These are phyloP conservation scores for Emericellopsis atlantica DNA, from an alignment of 2,329 filamentous ascomycete species.

Conservation along the genomic window DNA sequence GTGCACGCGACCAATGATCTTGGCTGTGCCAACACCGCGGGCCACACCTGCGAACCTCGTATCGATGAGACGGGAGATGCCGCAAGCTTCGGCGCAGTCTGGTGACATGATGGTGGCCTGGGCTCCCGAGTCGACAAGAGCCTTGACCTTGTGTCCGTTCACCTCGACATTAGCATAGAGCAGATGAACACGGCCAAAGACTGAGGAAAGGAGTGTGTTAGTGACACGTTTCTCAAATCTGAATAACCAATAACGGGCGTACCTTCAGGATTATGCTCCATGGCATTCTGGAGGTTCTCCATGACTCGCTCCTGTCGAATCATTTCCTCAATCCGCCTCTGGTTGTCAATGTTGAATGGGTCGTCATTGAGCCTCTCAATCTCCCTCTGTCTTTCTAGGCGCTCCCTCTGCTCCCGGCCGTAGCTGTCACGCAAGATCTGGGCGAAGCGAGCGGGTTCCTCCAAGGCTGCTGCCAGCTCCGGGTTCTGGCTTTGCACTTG, in stretches of 20 bases:
- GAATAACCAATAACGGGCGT: background rate
- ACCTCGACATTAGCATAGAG: slow-evolving; percentile 94
- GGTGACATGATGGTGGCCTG: slow-evolving; percentile 99
- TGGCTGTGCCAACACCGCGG: slow-evolving; percentile 85
- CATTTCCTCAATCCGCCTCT: slow-evolving; percentile 89
- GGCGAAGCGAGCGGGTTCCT: slow-evolving; percentile 66
- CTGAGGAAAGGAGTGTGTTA: slow-evolving; percentile 28
- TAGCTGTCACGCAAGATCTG: slow-evolving; percentile 57
- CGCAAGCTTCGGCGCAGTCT: slow-evolving; percentile 76
- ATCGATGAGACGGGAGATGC: slow-evolving; percentile 94
- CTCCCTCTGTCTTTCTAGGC: slow-evolving; percentile 67
- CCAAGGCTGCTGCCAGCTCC: slow-evolving; percentile 61
- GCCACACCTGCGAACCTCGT: slow-evolving; percentile 85
- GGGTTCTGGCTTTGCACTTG: slow-evolving; percentile 63
- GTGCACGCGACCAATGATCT: slow-evolving; percentile 89
- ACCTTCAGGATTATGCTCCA: slow-evolving; percentile 97
- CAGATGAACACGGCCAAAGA: slow-evolving; percentile 91
- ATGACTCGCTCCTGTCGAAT: slow-evolving; percentile 90
- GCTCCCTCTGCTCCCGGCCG: slow-evolving; percentile 57
- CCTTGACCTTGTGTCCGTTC: slow-evolving; percentile 85
- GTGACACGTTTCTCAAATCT: background rate
- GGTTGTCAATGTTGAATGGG: slow-evolving; percentile 85
- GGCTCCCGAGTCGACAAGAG: slow-evolving; percentile 91
- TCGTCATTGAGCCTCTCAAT: slow-evolving; percentile 83
- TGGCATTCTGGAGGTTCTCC: slow-evolving; percentile 90